phyloP scores from a whole-genome alignment of 306 rosid species.

The Medicago arabica region DNA sequence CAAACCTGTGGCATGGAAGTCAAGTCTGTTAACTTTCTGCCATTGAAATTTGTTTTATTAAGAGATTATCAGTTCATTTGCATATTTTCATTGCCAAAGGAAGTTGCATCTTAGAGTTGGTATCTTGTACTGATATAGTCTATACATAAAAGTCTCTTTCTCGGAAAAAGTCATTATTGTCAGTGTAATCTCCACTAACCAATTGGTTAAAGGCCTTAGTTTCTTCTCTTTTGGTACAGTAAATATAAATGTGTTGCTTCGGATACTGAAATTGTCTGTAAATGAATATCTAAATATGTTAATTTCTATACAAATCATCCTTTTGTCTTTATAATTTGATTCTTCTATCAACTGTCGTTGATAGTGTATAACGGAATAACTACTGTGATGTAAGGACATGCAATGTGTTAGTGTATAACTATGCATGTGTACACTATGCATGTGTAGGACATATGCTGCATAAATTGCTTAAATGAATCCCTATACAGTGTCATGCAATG shows the following conservation, averaged over 20 bases:
- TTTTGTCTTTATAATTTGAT: constrained; percentile 1
- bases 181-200: neutral
- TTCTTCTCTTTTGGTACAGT: neutral
- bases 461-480: too few relatives aligned
- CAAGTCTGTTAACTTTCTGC: neutral
- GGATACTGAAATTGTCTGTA: neutral
- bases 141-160: too few relatives aligned
- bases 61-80: neutral
- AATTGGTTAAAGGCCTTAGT: neutral
- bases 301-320: constrained; percentile 4
- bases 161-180: neutral
- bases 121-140: neutral
- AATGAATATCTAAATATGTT: neutral
- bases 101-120: constrained; percentile 24
- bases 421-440: too few relatives aligned
- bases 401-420: neutral
- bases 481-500: neutral
- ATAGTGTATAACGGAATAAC: neutral
- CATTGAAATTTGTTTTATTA: neutral
- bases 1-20: constrained; percentile 2
- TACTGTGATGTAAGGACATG: neutral
- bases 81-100: constrained; percentile 31
- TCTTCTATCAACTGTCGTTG: neutral
- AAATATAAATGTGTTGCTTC: neutral
- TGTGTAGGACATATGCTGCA: too few relatives aligned